Evolutionary conservation across 495 filamentous ascomycete genomes (phyloP).

Genomic region (Neurospora africana): DNA sequence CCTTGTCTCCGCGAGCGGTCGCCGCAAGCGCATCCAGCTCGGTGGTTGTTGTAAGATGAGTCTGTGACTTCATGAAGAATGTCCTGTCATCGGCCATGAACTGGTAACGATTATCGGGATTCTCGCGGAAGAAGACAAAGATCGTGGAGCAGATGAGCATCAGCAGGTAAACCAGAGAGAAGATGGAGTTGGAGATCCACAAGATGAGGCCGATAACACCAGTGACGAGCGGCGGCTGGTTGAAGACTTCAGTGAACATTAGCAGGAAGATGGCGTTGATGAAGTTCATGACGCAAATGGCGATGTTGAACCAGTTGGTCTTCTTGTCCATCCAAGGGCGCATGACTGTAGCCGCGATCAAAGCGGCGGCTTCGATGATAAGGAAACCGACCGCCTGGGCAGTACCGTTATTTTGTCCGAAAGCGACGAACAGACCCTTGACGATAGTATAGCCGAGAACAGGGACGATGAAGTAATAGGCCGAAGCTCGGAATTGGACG

Average conservation of each 20-base stretch:
- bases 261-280: constrained; percentile 79
- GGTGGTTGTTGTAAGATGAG: constrained; percentile 67
- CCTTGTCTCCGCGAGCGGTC: constrained; percentile 86
- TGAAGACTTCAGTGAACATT: constrained; percentile 75
- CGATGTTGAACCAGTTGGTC: constrained; percentile 94
- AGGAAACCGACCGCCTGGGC: constrained; percentile 78
- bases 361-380: constrained; percentile 69
- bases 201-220: constrained; percentile 94
- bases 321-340: constrained; percentile 99
- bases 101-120: constrained; percentile 92
- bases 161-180: constrained; percentile 73
- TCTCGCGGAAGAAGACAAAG: constrained; percentile 82
- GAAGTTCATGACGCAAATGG: constrained; percentile 84
- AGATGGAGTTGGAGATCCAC: constrained; percentile 83
- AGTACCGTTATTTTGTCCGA: constrained; percentile 60
- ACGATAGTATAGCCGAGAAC: constrained; percentile 66
- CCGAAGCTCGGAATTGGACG: constrained; percentile 91
- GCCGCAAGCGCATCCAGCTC: constrained; percentile 91
- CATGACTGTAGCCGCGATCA: constrained; percentile 71
- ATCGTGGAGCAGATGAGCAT: constrained; percentile 78
- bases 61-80: constrained; percentile 97
- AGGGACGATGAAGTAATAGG: constrained; percentile 94
- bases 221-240: constrained; percentile 79
- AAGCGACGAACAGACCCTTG: constrained; percentile 85
- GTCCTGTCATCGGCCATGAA: constrained; percentile 93